Evolutionary conservation across 495 filamentous ascomycete genomes (phyloP).

Genomic region (Polyplosphaeria fusca): DNA sequence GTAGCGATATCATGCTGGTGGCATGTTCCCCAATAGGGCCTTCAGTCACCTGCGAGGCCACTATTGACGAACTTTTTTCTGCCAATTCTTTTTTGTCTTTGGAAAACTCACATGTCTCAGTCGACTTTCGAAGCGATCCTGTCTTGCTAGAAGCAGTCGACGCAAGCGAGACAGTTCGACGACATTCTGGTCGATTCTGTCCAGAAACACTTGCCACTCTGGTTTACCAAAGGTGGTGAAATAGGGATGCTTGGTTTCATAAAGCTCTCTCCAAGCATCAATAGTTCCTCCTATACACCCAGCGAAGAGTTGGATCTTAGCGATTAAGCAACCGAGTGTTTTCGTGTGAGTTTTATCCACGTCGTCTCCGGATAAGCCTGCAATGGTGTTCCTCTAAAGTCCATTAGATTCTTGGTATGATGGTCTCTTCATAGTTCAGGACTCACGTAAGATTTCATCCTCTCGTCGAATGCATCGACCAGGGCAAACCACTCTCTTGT

Average conservation of each 20-base stretch:
- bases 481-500: background rate
- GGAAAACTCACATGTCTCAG: constrained; percentile 6
- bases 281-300: background rate
- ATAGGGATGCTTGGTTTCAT: background rate
- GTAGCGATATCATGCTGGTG: background rate
- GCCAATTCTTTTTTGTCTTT: no score
- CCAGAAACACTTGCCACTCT: constrained; percentile 1
- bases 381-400: background rate
- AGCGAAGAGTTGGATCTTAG: constrained; percentile 5
- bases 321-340: constrained; percentile 2
- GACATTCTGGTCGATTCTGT: constrained; percentile 4
- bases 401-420: background rate
- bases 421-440: background rate
- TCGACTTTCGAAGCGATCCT: constrained; percentile 1
- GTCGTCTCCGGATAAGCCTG: background rate
- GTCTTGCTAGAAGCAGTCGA: background rate
- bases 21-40: no score
- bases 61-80: background rate
- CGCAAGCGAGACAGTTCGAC: constrained; percentile 4
- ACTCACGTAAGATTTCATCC: constrained; percentile 17
- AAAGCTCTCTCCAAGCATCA: constrained; percentile 8
- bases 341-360: background rate
- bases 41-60: no score
- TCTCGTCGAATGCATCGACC: constrained; percentile 10
- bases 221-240: constrained; percentile 7